phyloP scores from a whole-genome alignment of 2,329 filamentous ascomycete species.

The Calonectria naviculata region DNA sequence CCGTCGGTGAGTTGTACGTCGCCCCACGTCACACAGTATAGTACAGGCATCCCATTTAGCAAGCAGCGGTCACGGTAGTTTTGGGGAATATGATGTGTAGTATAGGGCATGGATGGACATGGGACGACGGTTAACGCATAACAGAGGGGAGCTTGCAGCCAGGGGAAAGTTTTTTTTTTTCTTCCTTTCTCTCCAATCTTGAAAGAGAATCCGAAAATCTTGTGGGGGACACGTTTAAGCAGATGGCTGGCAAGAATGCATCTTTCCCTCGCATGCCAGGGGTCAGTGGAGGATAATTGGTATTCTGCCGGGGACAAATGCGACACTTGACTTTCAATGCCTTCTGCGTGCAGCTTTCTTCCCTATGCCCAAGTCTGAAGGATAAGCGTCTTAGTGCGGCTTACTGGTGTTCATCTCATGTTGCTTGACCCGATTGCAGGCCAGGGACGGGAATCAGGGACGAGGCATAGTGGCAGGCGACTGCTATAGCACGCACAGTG shows the following conservation, averaged over 20 bases:
- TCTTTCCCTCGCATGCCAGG: background rate
- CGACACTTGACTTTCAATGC: background rate
- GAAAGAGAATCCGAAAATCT: background rate
- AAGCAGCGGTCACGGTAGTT: background rate
- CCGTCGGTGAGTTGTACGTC: background rate
- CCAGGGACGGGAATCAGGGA: background rate
- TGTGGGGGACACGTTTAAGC: background rate
- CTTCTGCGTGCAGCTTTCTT: background rate
- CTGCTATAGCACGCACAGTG: background rate
- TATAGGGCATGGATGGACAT: constrained; percentile 12
- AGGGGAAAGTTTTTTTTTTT: background rate
- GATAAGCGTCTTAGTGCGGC: background rate
- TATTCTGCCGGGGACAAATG: background rate
- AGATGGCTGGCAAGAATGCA: background rate
- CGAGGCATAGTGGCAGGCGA: background rate
- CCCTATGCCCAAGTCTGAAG: background rate
- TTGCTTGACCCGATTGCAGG: background rate
- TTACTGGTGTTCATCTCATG: constrained; percentile 6
- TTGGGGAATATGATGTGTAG: constrained; percentile 19
- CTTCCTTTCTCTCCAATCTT: background rate
- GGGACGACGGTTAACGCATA: background rate
- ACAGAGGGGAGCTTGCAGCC: background rate
- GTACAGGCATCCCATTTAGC: background rate
- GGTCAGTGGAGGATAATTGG: background rate
- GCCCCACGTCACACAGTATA: constrained; percentile 1